Percentiles rank a stretch among this genome's conserved stretches.
Conservation (phyloP, 441 rosid species). For the Adansonia rubrostipa region DNA sequence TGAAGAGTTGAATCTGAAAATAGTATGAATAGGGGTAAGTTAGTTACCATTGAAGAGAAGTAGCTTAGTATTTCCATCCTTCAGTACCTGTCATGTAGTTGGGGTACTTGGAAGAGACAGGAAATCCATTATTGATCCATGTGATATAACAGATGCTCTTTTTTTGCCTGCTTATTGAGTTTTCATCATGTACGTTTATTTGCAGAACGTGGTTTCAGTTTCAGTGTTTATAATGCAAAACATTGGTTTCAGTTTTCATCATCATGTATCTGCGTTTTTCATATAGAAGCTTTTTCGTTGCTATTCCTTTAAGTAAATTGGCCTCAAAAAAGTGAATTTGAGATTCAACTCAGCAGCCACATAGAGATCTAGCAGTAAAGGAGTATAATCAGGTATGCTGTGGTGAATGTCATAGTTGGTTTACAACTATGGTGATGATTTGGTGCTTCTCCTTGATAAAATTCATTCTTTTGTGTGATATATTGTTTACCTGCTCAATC, state of each 20-base stretch:
- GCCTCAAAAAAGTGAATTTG: neutral
- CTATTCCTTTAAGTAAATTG: conserved; percentile 8
- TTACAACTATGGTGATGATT: neutral
- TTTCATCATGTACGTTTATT: conserved; percentile 48
- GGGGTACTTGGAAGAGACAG: conserved; percentile 54
- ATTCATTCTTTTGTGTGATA: conserved; percentile 9
- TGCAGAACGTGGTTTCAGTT: neutral
- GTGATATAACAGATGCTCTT: conserved; percentile 48
- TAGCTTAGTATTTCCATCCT: neutral
- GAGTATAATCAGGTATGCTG: neutral
- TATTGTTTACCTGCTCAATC: conserved; percentile 45
- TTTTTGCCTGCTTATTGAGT: conserved; percentile 46
- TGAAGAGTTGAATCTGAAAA: conserved; percentile 57
- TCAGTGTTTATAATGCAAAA: conserved; percentile 8
- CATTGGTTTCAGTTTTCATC: conserved; percentile 25
- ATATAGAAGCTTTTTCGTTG: neutral
- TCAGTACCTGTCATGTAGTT: conserved; percentile 57
- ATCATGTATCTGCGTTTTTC: neutral
- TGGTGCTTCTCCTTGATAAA: conserved; percentile 6
- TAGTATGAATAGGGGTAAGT: conserved; percentile 8
- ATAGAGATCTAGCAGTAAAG: neutral
- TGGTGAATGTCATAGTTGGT: neutral
- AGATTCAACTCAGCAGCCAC: neutral
- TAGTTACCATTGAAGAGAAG: conserved; percentile 27
- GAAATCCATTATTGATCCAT: conserved; percentile 48